A percentile compares a stretch with the other conserved stretches of the same genome.
Conservation (phyloP, 495 filamentous ascomycete genomes). For the Aspergillus funiculosus region DNA sequence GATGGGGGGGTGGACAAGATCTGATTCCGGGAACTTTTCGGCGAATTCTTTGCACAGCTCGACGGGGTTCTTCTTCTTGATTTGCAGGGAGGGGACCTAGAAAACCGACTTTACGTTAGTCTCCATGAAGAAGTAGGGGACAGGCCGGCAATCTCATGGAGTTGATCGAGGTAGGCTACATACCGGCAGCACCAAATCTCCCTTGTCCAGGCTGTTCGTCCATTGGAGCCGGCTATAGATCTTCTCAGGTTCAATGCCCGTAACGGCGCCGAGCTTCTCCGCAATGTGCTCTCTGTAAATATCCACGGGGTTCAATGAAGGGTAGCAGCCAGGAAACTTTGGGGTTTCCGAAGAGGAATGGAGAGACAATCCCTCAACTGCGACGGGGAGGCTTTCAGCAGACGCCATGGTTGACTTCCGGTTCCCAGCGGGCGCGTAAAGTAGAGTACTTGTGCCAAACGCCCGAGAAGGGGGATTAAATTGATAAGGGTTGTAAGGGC, state of each 20-base stretch:
- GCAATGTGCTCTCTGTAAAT: slow-evolving; percentile 82
- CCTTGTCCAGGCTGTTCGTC: slow-evolving; percentile 83
- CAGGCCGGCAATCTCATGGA: too few relatives aligned
- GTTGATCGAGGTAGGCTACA: slow-evolving; percentile 12
- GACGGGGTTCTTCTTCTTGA: slow-evolving; percentile 74
- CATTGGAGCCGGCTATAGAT: slow-evolving; percentile 75
- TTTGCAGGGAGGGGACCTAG: slow-evolving; percentile 63
- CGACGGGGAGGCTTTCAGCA: slow-evolving; percentile 27
- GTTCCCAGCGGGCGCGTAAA: slow-evolving; percentile 3
- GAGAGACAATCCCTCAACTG: slow-evolving; percentile 37
- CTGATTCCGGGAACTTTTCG: slow-evolving; percentile 71
- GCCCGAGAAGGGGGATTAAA: slow-evolving; percentile 10
- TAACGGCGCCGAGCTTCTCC: slow-evolving; percentile 62
- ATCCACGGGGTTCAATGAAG: slow-evolving; percentile 77
- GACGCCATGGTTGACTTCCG: slow-evolving; percentile 30
- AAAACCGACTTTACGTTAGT: slow-evolving; percentile 1
- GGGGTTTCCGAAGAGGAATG: slow-evolving; percentile 36
- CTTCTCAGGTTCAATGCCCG: slow-evolving; percentile 64
- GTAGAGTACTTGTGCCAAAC: background rate
- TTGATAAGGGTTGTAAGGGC: slow-evolving; percentile 9
- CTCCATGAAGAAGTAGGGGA: background rate
- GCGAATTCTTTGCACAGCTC: slow-evolving; percentile 67
- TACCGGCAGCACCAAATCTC: slow-evolving; percentile 74
- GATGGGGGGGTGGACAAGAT: slow-evolving; percentile 64
- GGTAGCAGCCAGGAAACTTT: slow-evolving; percentile 46